Evolutionary conservation across 2,329 filamentous ascomycete genomes (phyloP).

Genomic region (Thelonectria blattea): DNA sequence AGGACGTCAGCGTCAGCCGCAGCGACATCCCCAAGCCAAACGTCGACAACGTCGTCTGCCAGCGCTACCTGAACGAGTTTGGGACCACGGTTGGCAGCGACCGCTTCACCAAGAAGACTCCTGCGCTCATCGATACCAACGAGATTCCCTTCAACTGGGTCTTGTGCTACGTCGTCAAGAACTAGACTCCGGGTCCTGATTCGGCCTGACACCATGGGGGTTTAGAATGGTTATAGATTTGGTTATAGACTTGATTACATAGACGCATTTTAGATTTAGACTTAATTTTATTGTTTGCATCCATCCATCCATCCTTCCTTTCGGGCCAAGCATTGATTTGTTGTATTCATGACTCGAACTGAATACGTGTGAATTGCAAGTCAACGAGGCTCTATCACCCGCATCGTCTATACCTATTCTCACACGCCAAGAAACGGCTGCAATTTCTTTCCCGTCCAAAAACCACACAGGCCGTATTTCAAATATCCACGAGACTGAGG

Average conservation of each 20-base stretch:
- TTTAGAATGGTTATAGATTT: background rate
- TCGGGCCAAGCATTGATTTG: too few relatives aligned
- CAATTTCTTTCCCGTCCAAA: too few relatives aligned
- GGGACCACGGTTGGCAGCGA: background rate
- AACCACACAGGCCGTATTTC: too few relatives aligned
- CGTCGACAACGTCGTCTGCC: constrained; percentile 3
- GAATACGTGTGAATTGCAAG: too few relatives aligned
- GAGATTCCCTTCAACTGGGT: constrained; percentile 15
- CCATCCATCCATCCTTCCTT: too few relatives aligned
- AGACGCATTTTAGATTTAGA: background rate
- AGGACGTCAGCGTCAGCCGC: background rate
- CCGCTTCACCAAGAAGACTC: background rate
- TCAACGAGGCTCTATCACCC: too few relatives aligned
- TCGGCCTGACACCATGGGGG: background rate
- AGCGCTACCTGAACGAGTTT: constrained; percentile 1
- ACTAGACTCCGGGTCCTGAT: background rate
- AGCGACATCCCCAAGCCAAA: background rate
- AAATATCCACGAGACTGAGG: too few relatives aligned
- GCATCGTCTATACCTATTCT: too few relatives aligned
- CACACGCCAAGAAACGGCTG: too few relatives aligned
- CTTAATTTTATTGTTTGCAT: background rate
- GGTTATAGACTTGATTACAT: background rate
- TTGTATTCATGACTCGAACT: too few relatives aligned
- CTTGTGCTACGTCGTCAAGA: constrained; percentile 4
- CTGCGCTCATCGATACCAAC: background rate